Base-by-base conservation (phyloP, 345 rosid genomes). In the Gossypium thurberi region DNA sequence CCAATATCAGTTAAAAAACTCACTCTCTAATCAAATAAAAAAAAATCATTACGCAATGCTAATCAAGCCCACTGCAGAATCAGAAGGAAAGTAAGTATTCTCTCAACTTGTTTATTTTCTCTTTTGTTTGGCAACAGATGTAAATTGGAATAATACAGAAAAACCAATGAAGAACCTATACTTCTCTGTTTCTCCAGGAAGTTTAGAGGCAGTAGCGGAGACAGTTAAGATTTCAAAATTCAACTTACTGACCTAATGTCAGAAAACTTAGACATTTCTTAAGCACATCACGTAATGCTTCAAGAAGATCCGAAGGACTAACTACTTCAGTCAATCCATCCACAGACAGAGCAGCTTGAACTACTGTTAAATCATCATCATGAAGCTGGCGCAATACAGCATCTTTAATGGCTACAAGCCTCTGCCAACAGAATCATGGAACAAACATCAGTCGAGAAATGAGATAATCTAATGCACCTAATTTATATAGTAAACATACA, bases 281-380 rank as follows among this genome's bases (percentile, higher is more conserved):
- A 72, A 90, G 81, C 74, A 84, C 81, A 17, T 77, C 71, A 71
- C 67, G 77, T 80, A 92, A 77, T 33, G 87, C 90, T 79, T 84
- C 79, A 55, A 89, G 84, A 76, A 92, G 83, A 83, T 85, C 85
- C 46, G 81, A 74, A 74, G 85, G 77, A 69, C 74, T 85, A 55
- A 89, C 64, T 44, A 85, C 71, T 72, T 81, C 86, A 23, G 92
- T 78, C 76, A 91, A 79, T 52, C 86, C 89, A 69, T 88, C 86
- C 51, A 95, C 53, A 68, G 90, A 84, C 67, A 92, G 76, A 75
- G 91, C 91, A 73, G 89, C 89, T 78, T 76, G 81, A 78, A 95
- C 91, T 64, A 95, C 89, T 69, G 88, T 81, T 65, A 95, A 80
- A 81, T 95, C 99, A 79, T 85, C 87, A 83, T 95, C 98, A 61